Conservation (phyloP, 179 eudicot species). For the Beta macrorhiza region DNA sequence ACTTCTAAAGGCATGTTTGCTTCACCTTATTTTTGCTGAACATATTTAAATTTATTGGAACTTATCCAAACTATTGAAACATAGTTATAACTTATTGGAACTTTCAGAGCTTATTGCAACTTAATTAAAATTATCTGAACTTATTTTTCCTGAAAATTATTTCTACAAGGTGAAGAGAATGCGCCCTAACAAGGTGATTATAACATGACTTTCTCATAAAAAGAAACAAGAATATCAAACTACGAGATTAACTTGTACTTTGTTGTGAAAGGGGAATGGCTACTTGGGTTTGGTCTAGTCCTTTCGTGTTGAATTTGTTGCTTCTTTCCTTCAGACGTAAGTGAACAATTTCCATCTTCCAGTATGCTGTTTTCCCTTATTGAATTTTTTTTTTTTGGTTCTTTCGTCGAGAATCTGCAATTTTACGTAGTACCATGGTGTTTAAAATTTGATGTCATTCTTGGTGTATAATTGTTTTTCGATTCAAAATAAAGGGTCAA, state of each 20-base stretch:
- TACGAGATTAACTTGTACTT: background rate
- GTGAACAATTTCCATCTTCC: background rate
- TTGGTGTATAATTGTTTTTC: background rate
- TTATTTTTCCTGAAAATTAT: too few relatives aligned
- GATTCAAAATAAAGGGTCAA: background rate
- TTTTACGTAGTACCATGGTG: background rate
- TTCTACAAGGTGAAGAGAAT: too few relatives aligned
- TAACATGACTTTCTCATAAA: background rate
- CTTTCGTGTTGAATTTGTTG: background rate
- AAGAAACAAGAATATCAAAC: too few relatives aligned
- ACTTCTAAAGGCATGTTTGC: background rate
- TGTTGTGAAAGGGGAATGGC: background rate
- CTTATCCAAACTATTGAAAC: too few relatives aligned
- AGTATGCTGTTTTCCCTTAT: background rate
- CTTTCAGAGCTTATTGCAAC: too few relatives aligned
- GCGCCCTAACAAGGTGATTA: too few relatives aligned
- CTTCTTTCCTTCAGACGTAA: background rate
- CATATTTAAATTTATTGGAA: too few relatives aligned
- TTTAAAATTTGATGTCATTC: background rate
- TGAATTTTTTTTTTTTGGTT: background rate
- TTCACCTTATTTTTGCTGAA: too few relatives aligned
- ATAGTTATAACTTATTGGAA: too few relatives aligned
- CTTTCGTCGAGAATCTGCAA: background rate
- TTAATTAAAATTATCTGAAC: too few relatives aligned
- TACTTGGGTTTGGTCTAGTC: background rate